These are phyloP conservation scores for Lentinus polychrous DNA, from an alignment of 1,284 basidiomycete genomes.

Conservation along the genomic window DNA sequence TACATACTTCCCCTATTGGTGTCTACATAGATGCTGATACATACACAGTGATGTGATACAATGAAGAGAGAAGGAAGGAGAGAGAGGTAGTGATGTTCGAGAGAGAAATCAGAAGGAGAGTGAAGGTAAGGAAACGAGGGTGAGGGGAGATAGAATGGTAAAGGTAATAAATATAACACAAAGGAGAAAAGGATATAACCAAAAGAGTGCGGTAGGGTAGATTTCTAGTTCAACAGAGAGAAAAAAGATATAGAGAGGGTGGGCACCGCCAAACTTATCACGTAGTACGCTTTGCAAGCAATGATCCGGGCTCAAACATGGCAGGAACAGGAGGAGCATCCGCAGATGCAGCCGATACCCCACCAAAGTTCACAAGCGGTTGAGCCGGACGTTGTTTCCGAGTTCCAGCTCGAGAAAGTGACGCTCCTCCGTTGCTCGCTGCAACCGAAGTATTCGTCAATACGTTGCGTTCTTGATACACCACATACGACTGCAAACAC, in stretches of 20 bases:
- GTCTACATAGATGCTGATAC: too few species aligned
- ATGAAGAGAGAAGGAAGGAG: too few species aligned
- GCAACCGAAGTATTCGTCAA: constrained; percentile 43
- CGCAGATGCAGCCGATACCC: constrained; percentile 9
- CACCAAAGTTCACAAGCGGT: constrained; percentile 33
- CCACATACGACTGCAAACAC: constrained; percentile 59
- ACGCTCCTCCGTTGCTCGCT: constrained; percentile 19
- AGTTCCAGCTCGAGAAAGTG: constrained; percentile 40
- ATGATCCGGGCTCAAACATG: constrained; percentile 63
- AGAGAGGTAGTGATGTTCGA: too few species aligned
- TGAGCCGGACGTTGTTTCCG: constrained; percentile 34
- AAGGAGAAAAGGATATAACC: not conserved
- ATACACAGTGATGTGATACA: too few species aligned
- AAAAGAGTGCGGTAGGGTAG: constrained; percentile 1
- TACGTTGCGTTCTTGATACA: constrained; percentile 70
- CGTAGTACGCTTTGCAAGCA: constrained; percentile 46
- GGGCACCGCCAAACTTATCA: too few species aligned
- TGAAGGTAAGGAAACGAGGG: not conserved
- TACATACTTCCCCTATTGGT: too few species aligned
- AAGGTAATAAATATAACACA: too few species aligned
- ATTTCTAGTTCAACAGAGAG: too few species aligned
- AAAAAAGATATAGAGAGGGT: too few species aligned
- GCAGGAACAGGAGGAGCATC: constrained; percentile 25
- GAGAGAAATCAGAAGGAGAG: too few species aligned
- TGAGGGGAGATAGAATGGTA: not conserved